Evolutionary conservation across 768 basidiomycete species (phyloP).

Genomic region (Stropharia rugosoannulata): DNA sequence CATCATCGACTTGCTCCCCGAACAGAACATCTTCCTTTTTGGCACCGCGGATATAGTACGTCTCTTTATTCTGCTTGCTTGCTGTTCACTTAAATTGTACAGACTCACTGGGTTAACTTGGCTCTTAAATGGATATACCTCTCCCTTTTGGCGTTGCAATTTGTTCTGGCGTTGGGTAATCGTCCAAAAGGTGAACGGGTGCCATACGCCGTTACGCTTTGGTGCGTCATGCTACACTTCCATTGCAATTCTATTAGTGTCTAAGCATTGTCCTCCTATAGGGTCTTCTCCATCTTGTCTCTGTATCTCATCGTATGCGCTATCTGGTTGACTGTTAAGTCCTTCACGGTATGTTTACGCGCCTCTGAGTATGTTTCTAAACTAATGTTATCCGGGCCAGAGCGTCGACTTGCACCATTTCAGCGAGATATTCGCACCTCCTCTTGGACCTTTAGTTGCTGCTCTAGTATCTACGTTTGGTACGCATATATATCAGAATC

Average conservation of each 20-base stretch:
- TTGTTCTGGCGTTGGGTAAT: constrained; percentile 65
- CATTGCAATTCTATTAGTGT: neutral
- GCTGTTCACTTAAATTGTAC: neutral
- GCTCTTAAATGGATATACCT: constrained; percentile 87
- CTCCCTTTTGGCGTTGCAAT: constrained; percentile 76
- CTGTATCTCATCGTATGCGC: constrained; percentile 88
- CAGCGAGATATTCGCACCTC: constrained; percentile 66
- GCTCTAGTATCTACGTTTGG: constrained; percentile 90
- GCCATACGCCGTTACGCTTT: constrained; percentile 72
- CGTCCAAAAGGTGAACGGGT: constrained; percentile 86
- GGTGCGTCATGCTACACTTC: constrained; percentile 37
- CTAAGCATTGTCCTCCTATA: constrained; percentile 18
- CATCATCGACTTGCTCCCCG: constrained; percentile 84
- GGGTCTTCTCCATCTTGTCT: constrained; percentile 83
- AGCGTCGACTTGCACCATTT: constrained; percentile 34
- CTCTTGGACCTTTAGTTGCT: constrained; percentile 79
- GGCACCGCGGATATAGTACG: constrained; percentile 70
- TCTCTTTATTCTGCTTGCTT: constrained; percentile 10
- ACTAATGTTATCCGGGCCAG: constrained; percentile 6
- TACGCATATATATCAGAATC: constrained; percentile 21
- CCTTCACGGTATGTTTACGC: constrained; percentile 60
- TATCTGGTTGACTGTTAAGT: constrained; percentile 75
- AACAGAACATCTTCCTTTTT: constrained; percentile 57
- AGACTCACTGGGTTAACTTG: constrained; percentile 91
- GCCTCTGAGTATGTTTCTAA: neutral